Percentiles rank a stretch among this genome's conserved stretches.
Conservation (phyloP, 306 rosid species). For the Gleditsia sinensis region DNA sequence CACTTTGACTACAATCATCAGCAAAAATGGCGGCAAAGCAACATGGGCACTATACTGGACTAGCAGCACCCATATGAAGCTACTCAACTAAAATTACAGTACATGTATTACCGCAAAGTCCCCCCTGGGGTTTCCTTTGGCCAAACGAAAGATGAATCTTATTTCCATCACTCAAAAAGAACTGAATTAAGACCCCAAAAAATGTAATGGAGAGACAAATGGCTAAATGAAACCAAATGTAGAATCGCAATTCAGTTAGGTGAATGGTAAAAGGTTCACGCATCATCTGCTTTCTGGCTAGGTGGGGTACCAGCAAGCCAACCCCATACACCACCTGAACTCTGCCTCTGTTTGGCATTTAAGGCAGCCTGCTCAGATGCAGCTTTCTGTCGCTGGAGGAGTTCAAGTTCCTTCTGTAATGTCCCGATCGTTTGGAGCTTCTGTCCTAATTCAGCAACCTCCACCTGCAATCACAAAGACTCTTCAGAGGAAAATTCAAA, state of each 20-base stretch:
- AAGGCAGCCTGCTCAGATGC: constrained; percentile 84
- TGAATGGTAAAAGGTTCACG: constrained; percentile 23
- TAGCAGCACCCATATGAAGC: constrained; percentile 41
- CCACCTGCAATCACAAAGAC: constrained; percentile 59
- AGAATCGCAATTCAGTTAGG: constrained; percentile 41
- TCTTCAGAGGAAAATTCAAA: constrained; percentile 2
- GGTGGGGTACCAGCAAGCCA: constrained; percentile 85
- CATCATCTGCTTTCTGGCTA: constrained; percentile 44
- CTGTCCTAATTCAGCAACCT: constrained; percentile 88
- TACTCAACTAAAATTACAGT: constrained; percentile 49
- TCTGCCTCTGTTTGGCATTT: constrained; percentile 65
- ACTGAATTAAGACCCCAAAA: constrained; percentile 36
- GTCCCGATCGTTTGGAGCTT: constrained; percentile 83
- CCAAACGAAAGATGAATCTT: constrained; percentile 48
- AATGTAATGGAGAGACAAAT: constrained; percentile 33
- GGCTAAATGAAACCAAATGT: constrained; percentile 43
- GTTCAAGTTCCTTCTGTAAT: constrained; percentile 83
- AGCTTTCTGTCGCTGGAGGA: constrained; percentile 87
- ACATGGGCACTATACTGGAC: constrained; percentile 36
- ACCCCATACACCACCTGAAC: constrained; percentile 88
- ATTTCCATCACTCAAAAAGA: constrained; percentile 50
- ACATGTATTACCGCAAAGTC: constrained; percentile 40
- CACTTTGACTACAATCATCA: constrained; percentile 45
- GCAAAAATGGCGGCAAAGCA: constrained; percentile 43
- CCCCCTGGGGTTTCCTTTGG: constrained; percentile 41